Evolutionary conservation across 495 filamentous ascomycete genomes (phyloP).

Genomic region (Xylaria sp.): DNA sequence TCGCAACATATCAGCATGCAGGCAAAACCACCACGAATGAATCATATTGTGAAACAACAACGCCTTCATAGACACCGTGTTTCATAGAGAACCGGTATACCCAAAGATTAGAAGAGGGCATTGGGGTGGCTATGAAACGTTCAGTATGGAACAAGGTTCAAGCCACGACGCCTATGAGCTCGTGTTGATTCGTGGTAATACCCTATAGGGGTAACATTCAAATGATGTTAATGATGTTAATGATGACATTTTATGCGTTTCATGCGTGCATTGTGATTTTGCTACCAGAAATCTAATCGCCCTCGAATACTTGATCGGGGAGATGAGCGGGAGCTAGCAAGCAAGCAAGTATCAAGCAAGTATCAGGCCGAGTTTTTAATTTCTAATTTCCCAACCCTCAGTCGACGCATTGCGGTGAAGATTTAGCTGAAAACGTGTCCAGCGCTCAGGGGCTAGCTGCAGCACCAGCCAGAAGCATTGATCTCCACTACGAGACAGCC

Average conservation of each 20-base stretch:
- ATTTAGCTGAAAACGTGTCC: constrained; percentile 18
- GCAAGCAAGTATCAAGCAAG: not conserved
- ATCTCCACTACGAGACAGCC: constrained; percentile 18
- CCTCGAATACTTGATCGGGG: not conserved
- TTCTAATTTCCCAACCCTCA: not conserved
- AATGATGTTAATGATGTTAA: not conserved
- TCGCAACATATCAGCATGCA: not conserved
- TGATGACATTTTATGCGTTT: not conserved
- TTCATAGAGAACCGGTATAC: constrained; percentile 20
- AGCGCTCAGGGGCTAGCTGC: constrained; percentile 19
- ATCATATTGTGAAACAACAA: not conserved
- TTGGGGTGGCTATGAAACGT: not conserved
- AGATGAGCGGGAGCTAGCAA: constrained; percentile 4
- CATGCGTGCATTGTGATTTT: not conserved
- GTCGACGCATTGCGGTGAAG: constrained; percentile 7
- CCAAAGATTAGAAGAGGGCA: constrained; percentile 1
- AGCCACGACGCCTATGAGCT: constrained; percentile 7
- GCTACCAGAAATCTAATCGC: not conserved
- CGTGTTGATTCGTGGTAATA: not conserved
- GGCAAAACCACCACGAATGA: not conserved
- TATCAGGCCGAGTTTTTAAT: not conserved
- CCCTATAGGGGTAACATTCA: not conserved
- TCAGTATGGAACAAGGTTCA: not conserved
- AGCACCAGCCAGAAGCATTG: not conserved
- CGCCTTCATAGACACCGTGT: constrained; percentile 10